Evolutionary conservation across 2,329 filamentous ascomycete species (phyloP), one percentile per base, ranked within the genome.

Genomic region (Diaporthe sp.): DNA sequence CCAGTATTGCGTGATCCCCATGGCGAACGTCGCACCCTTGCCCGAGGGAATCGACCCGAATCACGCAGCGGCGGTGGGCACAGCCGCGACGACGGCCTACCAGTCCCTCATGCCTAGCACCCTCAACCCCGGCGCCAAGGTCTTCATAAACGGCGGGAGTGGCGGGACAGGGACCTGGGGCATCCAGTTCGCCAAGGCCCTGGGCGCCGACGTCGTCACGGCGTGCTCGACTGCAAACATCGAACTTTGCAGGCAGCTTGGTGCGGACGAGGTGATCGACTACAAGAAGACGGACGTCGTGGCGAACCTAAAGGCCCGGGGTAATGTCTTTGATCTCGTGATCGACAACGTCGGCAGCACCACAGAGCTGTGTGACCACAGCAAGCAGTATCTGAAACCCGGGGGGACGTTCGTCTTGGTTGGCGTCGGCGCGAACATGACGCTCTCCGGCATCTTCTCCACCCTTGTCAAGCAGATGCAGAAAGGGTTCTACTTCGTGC

Each of bases 191-290:
- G 85, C 83, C 31, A 83, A 83, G 49, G 78, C 79, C 0, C 58
- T 81, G 4, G 83, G 83, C 1, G 81, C 79, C 53, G 79, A 83
- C n/a, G 83, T 85, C n/a, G 82, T 81, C 5, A 79, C 82, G 12
- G 80, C 82, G 4, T 83, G 82, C 61, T 85, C 84, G 17, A 80
- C 80, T 17, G 73, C 34, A 5, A 86, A 86, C 74, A 77, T 76
- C 13, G 77, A 80, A n/a, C 81, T 85, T 19, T 81, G 84, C 57
- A 77, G 72, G 10, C 42, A 61, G 0, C 80, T 86, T 9, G 85
- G 85, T 5, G 85, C 83, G 4, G 81, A 84, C 73, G 81, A 83
- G 59, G 79, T 83, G 2, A 78, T 86, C 39, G 83, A 86, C 78
- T 86, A 86, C 76, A 75, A 67, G 49, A 69, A 74, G 15, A 72